Conservation (phyloP, 2,329 filamentous ascomycete species). For the Hymenoscyphus scutula region DNA sequence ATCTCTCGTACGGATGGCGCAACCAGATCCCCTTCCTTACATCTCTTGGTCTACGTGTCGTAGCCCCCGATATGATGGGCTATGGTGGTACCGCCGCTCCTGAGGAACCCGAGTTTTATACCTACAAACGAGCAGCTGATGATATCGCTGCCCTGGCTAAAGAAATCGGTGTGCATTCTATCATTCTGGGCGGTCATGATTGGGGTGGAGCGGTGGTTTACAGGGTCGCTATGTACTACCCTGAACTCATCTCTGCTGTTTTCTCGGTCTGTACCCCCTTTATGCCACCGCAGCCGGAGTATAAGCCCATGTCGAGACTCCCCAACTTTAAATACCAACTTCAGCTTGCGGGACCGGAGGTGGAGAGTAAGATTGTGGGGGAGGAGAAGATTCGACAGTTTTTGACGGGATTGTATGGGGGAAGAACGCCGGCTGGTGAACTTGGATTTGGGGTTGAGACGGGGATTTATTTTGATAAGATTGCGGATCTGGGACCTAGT, state of each 20-base stretch:
- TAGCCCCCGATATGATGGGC: too few relatives aligned
- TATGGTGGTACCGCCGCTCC: too few relatives aligned
- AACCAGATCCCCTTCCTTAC: too few relatives aligned
- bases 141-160: too few relatives aligned
- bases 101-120: too few relatives aligned
- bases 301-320: constrained; percentile 50
- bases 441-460: constrained; percentile 54
- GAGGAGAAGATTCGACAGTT: constrained; percentile 66
- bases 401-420: constrained; percentile 70
- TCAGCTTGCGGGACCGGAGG: constrained; percentile 67
- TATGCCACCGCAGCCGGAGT: constrained; percentile 50
- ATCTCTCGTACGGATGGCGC: too few relatives aligned
- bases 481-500: constrained; percentile 56
- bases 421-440: constrained; percentile 53
- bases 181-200: constrained; percentile 39
- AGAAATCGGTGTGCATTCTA: too few relatives aligned
- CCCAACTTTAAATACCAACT: constrained; percentile 82
- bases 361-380: constrained; percentile 57
- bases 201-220: constrained; percentile 79
- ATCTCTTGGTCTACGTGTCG: too few relatives aligned
- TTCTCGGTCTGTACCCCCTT: constrained; percentile 84
- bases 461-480: constrained; percentile 63
- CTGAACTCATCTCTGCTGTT: constrained; percentile 67
- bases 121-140: too few relatives aligned
- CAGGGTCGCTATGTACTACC: constrained; percentile 71